Percentiles rank a stretch among this genome's conserved stretches.
phyloP scores from a whole-genome alignment of 768 basidiomycete genomes.

The Leccinum sublutescens region DNA sequence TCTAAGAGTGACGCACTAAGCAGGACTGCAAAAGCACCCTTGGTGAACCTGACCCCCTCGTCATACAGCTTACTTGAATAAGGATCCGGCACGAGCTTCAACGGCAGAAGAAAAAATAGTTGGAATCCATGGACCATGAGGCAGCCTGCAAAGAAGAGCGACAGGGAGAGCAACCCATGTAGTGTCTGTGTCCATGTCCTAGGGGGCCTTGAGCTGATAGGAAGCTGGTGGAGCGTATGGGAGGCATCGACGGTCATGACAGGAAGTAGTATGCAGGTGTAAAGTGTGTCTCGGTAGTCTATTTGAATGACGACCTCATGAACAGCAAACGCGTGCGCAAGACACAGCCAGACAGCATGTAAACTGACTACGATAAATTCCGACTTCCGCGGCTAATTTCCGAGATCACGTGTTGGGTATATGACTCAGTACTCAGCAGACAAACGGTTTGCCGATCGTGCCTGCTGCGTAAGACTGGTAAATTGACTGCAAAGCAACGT shows the following conservation, averaged over 20 bases:
- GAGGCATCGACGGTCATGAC: conserved; percentile 21
- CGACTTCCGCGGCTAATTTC: conserved; percentile 1
- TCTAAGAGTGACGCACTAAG: conserved; percentile 50
- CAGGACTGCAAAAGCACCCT: conserved; percentile 76
- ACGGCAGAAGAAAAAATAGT: conserved; percentile 65
- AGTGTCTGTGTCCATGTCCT: conserved; percentile 52
- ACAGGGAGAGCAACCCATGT: conserved; percentile 48
- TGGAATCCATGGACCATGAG: conserved; percentile 73
- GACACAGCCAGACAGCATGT: conserved; percentile 5
- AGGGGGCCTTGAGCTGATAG: conserved; percentile 53
- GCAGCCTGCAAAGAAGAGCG: conserved; percentile 63
- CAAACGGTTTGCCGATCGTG: conserved; percentile 47
- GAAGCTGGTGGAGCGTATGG: conserved; percentile 39
- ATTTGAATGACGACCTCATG: conserved; percentile 10
- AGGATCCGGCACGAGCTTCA: conserved; percentile 61
- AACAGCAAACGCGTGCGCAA: neutral
- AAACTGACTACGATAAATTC: conserved; percentile 18
- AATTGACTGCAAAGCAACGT: conserved; percentile 39
- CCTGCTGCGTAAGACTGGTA: conserved; percentile 38
- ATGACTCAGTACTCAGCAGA: conserved; percentile 6
- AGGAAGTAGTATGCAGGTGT: neutral
- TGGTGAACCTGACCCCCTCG: conserved; percentile 73
- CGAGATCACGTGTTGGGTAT: conserved; percentile 27
- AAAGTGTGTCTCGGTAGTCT: conserved; percentile 7
- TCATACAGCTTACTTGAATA: conserved; percentile 58